Evolutionary conservation across 106 monocot species (phyloP).

Genomic region (Acanthochlamys bracteata): DNA sequence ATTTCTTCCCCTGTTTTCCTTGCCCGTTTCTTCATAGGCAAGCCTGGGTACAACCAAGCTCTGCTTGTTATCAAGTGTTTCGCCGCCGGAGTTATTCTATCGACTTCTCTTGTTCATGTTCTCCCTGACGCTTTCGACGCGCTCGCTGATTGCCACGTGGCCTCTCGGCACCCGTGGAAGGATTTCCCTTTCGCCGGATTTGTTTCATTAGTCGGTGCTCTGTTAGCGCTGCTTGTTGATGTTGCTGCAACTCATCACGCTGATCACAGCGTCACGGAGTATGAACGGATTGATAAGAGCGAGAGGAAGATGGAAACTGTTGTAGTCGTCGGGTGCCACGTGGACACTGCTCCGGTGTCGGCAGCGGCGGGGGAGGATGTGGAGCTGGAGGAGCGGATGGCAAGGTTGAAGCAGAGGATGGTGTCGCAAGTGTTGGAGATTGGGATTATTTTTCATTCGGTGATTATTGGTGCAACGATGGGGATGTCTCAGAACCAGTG

Average conservation of each 20-base stretch:
- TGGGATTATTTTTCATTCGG: constrained; percentile 91
- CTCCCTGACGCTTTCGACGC: constrained; percentile 85
- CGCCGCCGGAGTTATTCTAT: constrained; percentile 89
- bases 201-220: constrained; percentile 58
- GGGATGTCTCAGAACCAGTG: constrained; percentile 95
- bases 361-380: constrained; percentile 13
- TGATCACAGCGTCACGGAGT: not conserved
- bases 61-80: constrained; percentile 91
- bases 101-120: constrained; percentile 93
- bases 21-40: constrained; percentile 46
- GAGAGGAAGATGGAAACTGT: constrained; percentile 1
- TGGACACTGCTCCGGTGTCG: not conserved
- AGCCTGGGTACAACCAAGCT: constrained; percentile 33
- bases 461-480: constrained; percentile 89
- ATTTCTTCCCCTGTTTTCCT: constrained; percentile 65
- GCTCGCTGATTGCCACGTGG: constrained; percentile 64
- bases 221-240: constrained; percentile 89
- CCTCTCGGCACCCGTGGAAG: constrained; percentile 58
- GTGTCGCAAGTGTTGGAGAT: constrained; percentile 91
- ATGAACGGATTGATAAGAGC: constrained; percentile 16
- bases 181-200: constrained; percentile 95
- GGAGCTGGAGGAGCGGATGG: constrained; percentile 56
- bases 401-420: constrained; percentile 79
- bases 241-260: constrained; percentile 62
- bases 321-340: constrained; percentile 1